Evolutionary conservation across 768 basidiomycete genomes (phyloP).

Genomic region (Tylopilus plumbeoviolaceoides): DNA sequence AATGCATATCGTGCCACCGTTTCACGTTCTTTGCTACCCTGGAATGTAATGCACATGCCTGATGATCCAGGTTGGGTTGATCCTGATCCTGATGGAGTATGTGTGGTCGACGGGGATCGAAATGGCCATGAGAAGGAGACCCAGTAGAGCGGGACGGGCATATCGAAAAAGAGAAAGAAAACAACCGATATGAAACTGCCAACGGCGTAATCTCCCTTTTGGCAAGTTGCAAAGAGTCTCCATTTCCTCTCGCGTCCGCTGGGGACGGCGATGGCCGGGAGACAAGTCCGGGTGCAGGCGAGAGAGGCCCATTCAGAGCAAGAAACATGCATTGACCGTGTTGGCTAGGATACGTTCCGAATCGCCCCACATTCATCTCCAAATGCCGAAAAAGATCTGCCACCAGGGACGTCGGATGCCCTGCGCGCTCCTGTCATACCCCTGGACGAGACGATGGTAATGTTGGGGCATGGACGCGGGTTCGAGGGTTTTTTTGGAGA

Average conservation of each 20-base stretch:
- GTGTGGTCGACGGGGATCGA: neutral
- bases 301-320: neutral
- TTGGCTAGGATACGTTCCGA: constrained; percentile 8
- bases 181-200: neutral
- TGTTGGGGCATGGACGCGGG: constrained; percentile 71
- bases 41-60: neutral
- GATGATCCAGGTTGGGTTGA: neutral
- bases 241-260: neutral
- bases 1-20: neutral
- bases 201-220: neutral
- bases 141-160: neutral
- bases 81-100: constrained; percentile 3
- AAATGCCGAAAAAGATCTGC: constrained; percentile 77
- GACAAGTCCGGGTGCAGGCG: neutral
- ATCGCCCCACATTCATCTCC: constrained; percentile 32
- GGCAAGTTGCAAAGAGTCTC: neutral
- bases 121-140: neutral
- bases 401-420: constrained; percentile 81
- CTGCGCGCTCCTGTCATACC: constrained; percentile 67
- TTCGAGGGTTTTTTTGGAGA: constrained; percentile 57
- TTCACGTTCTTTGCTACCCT: neutral
- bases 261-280: constrained; percentile 1
- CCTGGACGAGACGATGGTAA: constrained; percentile 70
- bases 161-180: neutral
- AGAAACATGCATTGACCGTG: neutral